phyloP scores from a whole-genome alignment of 345 rosid genomes.

The Rhizophora apiculata region DNA sequence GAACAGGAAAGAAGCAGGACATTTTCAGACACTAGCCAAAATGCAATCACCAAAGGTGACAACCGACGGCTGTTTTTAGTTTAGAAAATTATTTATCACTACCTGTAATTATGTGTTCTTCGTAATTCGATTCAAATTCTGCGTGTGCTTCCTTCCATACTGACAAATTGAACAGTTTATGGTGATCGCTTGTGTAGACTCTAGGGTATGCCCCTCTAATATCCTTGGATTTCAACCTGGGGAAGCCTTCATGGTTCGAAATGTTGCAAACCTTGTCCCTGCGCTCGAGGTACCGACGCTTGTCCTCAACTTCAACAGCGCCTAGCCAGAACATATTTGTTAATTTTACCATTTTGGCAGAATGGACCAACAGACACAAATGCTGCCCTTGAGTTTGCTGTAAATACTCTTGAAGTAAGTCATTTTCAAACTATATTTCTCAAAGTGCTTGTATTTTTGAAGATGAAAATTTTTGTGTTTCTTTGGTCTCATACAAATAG shows the following conservation, averaged over 20 bases:
- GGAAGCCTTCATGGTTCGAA: constrained; percentile 31
- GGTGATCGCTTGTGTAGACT: constrained; percentile 38
- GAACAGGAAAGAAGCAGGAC: constrained; percentile 20
- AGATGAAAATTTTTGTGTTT: neutral
- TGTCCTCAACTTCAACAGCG: neutral
- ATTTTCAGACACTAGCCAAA: constrained; percentile 22
- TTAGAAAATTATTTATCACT: neutral
- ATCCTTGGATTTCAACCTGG: constrained; percentile 37
- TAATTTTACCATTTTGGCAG: constrained; percentile 5
- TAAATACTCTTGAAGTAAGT: constrained; percentile 25
- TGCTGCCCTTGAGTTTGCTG: constrained; percentile 35
- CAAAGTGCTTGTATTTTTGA: neutral
- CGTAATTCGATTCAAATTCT: neutral
- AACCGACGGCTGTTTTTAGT: neutral
- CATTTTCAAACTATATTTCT: neutral
- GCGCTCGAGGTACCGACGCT: constrained; percentile 18
- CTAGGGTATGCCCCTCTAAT: constrained; percentile 32
- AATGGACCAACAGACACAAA: constrained; percentile 33
- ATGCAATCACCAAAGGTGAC: constrained; percentile 29
- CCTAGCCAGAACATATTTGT: neutral
- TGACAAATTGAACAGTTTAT: constrained; percentile 30
- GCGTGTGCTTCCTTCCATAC: constrained; percentile 9
- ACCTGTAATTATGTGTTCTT: neutral
- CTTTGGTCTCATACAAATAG: neutral
- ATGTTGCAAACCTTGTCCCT: constrained; percentile 29